Conservation (phyloP, 2,329 filamentous ascomycete genomes). For the Annulohypoxylon truncatum region DNA sequence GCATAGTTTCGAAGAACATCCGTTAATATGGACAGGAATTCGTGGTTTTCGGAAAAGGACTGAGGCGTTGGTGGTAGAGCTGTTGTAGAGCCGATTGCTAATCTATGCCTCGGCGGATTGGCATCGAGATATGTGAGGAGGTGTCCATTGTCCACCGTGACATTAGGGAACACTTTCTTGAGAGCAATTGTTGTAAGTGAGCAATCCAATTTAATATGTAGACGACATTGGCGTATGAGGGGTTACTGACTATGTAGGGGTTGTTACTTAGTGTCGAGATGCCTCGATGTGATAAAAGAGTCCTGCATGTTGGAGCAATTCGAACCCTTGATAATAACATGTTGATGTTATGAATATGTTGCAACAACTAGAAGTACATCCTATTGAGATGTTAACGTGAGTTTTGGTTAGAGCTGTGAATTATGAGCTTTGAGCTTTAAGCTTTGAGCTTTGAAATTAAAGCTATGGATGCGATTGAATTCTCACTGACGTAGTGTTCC, state of each 20-base stretch:
- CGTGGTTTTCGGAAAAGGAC: slow-evolving; percentile 69
- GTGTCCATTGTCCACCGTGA: slow-evolving; percentile 58
- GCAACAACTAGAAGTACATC: neutral
- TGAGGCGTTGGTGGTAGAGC: slow-evolving; percentile 69
- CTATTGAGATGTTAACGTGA: neutral
- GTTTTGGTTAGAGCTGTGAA: neutral
- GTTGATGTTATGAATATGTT: slow-evolving; percentile 20
- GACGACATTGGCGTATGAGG: neutral
- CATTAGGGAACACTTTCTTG: slow-evolving; percentile 69
- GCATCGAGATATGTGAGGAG: slow-evolving; percentile 70
- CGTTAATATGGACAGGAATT: slow-evolving; percentile 69
- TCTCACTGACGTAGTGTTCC: slow-evolving; percentile 21
- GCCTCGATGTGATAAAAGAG: slow-evolving; percentile 46
- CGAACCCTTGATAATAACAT: slow-evolving; percentile 52
- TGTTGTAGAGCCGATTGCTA: slow-evolving; percentile 71
- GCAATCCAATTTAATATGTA: neutral
- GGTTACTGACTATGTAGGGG: slow-evolving; percentile 63
- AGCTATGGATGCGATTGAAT: too few species aligned
- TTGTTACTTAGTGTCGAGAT: slow-evolving; percentile 64
- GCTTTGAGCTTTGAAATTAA: slow-evolving; percentile 3
- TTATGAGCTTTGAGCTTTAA: neutral
- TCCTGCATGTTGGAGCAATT: slow-evolving; percentile 40
- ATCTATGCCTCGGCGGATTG: slow-evolving; percentile 62
- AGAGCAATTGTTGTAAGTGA: slow-evolving; percentile 29
- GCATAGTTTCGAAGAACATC: slow-evolving; percentile 67